Percentiles rank a stretch among this genome's conserved stretches.
Evolutionary conservation across 805 yeast species (phyloP).

Genomic region (Metschnikowia colocasiae): DNA sequence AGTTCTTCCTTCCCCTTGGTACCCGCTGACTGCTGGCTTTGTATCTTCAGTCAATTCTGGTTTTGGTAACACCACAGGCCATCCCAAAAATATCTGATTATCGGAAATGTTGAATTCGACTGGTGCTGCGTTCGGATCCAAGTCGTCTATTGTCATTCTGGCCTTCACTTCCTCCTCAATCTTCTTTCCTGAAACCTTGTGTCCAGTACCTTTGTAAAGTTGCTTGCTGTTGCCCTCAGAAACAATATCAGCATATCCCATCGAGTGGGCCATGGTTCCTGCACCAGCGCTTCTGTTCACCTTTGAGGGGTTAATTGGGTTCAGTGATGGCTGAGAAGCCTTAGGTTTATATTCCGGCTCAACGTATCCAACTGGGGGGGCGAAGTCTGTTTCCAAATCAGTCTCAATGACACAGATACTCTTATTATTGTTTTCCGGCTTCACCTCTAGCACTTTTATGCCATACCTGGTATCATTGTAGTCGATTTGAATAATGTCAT

Average conservation of each 20-base stretch:
- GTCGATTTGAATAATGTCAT: conserved; percentile 78
- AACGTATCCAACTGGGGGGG: conserved; percentile 97
- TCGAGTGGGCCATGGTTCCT: conserved; percentile 75
- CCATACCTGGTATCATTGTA: conserved; percentile 78
- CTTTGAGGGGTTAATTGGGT: conserved; percentile 32
- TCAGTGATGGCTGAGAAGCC: conserved; percentile 30
- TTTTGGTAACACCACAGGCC: conserved; percentile 58
- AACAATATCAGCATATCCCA: conserved; percentile 60
- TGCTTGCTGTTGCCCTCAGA: conserved; percentile 29
- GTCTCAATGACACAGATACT: conserved; percentile 96
- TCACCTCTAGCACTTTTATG: conserved; percentile 81
- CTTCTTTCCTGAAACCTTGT: conserved; percentile 63
- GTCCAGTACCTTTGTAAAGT: conserved; percentile 60
- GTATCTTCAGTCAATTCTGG: conserved; percentile 28
- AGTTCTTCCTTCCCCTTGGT: conserved; percentile 70
- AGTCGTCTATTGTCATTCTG: conserved; percentile 36
- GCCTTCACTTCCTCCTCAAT: conserved; percentile 17
- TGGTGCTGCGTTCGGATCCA: conserved; percentile 60
- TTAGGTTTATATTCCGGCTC: conserved; percentile 70
- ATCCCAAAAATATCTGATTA: conserved; percentile 91
- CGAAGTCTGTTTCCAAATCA: conserved; percentile 94
- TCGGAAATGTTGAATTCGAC: conserved; percentile 71
- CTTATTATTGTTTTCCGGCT: conserved; percentile 61
- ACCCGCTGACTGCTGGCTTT: conserved; percentile 27
- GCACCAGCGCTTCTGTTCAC: conserved; percentile 41